Evolutionary conservation across 306 rosid species (phyloP).

Genomic region (Quillaja saponaria): DNA sequence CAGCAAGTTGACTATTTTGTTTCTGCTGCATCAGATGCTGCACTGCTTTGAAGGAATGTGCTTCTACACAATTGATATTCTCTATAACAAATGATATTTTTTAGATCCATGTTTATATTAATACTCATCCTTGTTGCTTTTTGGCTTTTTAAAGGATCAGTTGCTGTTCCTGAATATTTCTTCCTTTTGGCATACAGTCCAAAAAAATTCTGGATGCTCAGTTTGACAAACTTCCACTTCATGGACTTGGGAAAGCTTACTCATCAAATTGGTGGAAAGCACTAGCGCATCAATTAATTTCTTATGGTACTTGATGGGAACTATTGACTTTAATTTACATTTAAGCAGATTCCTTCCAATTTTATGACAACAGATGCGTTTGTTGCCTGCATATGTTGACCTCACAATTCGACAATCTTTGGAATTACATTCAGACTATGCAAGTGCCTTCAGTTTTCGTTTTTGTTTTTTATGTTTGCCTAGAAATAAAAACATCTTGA

Average conservation of each 20-base stretch:
- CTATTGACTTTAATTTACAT: conserved; percentile 25
- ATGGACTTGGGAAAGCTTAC: conserved; percentile 80
- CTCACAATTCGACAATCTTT: conserved; percentile 15
- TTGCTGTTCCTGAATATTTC: too few species aligned
- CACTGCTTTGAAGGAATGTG: conserved; percentile 21
- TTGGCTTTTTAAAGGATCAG: too few species aligned
- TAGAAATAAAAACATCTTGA: too few species aligned
- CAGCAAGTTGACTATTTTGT: conserved; percentile 14
- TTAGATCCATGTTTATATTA: conserved; percentile 10
- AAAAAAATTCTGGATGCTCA: conserved; percentile 62
- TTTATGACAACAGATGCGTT: conserved; percentile 8
- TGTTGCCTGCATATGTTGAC: conserved; percentile 25
- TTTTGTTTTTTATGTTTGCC: too few species aligned
- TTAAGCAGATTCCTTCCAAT: too few species aligned
- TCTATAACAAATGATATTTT: background rate
- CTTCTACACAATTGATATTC: conserved; percentile 9
- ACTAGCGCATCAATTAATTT: conserved; percentile 66
- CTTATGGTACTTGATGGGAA: conserved; percentile 53
- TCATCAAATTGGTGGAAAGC: conserved; percentile 94
- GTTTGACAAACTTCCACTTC: conserved; percentile 85
- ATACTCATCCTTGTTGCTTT: conserved; percentile 22
- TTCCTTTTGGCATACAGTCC: too few species aligned
- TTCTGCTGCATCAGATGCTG: conserved; percentile 6
- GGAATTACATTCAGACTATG: conserved; percentile 22
- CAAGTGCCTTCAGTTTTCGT: conserved; percentile 8